Conservation (phyloP, 768 basidiomycete species). For the Termitomyces sp. region DNA sequence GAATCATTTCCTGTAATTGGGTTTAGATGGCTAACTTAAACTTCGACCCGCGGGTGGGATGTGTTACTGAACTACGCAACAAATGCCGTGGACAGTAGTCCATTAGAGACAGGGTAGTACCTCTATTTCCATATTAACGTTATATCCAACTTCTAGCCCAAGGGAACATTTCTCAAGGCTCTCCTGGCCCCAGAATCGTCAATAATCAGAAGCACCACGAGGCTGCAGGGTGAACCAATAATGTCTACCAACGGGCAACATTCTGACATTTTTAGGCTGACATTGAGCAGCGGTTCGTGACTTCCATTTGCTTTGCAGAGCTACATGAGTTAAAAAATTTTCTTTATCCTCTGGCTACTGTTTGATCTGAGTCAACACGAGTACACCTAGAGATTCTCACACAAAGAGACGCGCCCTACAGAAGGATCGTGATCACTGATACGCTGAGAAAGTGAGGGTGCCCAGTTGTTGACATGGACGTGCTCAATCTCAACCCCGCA, state of each 20-base stretch:
- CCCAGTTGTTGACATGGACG: constrained; percentile 59
- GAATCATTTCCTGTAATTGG: neutral
- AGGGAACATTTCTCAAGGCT: no score
- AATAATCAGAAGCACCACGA: no score
- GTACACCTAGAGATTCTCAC: constrained; percentile 17
- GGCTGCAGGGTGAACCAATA: no score
- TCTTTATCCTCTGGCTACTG: neutral
- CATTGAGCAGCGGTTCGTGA: no score
- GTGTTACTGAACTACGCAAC: constrained; percentile 10
- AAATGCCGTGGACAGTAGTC: no score
- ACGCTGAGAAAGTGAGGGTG: constrained; percentile 30
- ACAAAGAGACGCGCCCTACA: constrained; percentile 43
- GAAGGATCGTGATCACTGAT: constrained; percentile 61
- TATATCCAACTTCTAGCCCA: no score
- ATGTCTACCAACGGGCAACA: no score
- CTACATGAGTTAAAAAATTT: neutral
- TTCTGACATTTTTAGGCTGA: no score
- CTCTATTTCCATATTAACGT: no score
- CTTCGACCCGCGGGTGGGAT: constrained; percentile 17
- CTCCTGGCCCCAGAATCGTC: no score
- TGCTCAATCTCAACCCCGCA: constrained; percentile 47
- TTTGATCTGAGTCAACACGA: neutral
- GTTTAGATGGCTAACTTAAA: neutral
- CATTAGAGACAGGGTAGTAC: no score
- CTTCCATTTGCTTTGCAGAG: neutral